A percentile compares a stretch with the other conserved stretches of the same genome.
Evolutionary conservation across 306 rosid genomes (phyloP).

Genomic region (Prunus kanzakura): DNA sequence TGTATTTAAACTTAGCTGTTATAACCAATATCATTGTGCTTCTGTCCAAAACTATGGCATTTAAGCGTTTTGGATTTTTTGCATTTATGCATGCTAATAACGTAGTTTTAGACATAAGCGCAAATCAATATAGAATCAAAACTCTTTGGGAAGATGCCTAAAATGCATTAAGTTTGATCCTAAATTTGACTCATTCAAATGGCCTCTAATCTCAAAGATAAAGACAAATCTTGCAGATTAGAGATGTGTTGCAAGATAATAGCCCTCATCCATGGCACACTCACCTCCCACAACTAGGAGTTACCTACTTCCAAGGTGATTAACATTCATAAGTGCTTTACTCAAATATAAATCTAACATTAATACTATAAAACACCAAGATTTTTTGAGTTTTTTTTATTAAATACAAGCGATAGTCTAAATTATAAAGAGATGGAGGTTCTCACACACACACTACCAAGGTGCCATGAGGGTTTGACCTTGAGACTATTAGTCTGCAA

Average conservation of each 20-base stretch:
- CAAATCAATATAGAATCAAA: background rate
- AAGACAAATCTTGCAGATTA: background rate
- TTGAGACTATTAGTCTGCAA: too few species aligned
- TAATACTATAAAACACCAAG: too few species aligned
- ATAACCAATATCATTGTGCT: background rate
- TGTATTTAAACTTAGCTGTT: background rate
- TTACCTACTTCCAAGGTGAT: background rate
- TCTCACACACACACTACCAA: too few species aligned
- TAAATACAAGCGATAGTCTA: too few species aligned
- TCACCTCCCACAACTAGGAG: background rate
- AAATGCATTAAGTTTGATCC: background rate
- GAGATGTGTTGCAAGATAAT: background rate
- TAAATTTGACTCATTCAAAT: background rate
- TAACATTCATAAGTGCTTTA: background rate
- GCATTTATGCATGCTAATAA: background rate
- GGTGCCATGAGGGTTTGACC: rapidly evolving
- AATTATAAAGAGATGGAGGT: rapidly evolving
- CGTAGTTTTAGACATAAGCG: background rate
- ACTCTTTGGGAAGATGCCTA: background rate
- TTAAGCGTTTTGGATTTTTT: background rate
- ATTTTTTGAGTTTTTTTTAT: too few species aligned
- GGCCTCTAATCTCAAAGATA: background rate
- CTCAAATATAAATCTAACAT: background rate
- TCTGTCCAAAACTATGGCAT: background rate
- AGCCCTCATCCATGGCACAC: background rate